Evolutionary conservation across 495 filamentous ascomycete species (phyloP).

Genomic region (Hypoxylon crocopeplum): DNA sequence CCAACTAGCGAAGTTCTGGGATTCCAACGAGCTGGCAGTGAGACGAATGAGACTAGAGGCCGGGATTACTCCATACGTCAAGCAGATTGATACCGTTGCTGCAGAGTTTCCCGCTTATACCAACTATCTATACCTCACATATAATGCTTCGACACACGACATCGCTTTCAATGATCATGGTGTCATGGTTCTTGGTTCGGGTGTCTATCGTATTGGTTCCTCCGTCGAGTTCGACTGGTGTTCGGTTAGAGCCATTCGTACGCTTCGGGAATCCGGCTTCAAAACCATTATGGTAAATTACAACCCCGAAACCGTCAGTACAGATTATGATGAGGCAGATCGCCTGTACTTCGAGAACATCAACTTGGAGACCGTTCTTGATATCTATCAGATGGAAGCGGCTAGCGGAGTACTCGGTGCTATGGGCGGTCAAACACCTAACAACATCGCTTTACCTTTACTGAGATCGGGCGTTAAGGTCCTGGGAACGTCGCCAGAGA

Average conservation of each 20-base stretch:
- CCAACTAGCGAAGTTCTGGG: conserved; percentile 92
- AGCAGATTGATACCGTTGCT: conserved; percentile 98
- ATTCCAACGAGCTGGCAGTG: conserved; percentile 89
- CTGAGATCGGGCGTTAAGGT: conserved; percentile 90
- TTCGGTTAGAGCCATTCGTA: conserved; percentile 94
- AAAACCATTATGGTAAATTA: conserved; percentile 99
- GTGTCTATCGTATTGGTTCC: conserved; percentile 96
- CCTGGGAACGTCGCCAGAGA: conserved; percentile 93
- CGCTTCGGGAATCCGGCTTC: conserved; percentile 82
- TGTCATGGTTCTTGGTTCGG: conserved; percentile 94
- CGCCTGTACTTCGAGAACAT: conserved; percentile 97
- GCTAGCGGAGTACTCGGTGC: conserved; percentile 93
- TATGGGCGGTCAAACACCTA: conserved; percentile 97
- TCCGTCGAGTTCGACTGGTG: conserved; percentile 99
- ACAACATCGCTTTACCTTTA: conserved; percentile 94
- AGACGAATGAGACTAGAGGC: conserved; percentile 81
- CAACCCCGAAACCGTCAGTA: conserved; percentile 93
- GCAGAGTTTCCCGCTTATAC: conserved; percentile 95
- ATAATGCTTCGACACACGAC: conserved; percentile 90
- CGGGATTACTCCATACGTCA: conserved; percentile 86
- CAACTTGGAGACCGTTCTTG: conserved; percentile 89
- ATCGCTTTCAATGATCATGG: conserved; percentile 85
- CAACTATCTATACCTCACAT: conserved; percentile 97
- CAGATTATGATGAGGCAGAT: conserved; percentile 97
- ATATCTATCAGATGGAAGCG: conserved; percentile 91